Evolutionary conservation across 1,139 yeast genomes (phyloP).

Genomic region (Taphrina pruni): DNA sequence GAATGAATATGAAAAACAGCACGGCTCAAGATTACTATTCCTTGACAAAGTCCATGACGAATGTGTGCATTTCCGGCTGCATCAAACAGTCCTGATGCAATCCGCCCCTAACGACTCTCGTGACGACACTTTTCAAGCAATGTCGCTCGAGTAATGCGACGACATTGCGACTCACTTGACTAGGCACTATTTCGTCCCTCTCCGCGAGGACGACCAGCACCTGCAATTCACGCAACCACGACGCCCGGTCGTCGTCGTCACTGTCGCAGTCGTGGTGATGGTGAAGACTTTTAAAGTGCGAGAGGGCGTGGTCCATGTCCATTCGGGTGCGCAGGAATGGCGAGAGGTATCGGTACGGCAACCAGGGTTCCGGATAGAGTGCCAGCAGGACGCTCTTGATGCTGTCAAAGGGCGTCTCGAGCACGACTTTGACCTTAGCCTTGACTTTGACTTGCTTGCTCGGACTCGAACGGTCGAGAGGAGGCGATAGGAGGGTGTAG

Average conservation of each 20-base stretch:
- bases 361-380: conserved; percentile 37
- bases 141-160: background rate
- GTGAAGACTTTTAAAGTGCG: background rate
- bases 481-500: background rate
- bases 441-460: too few relatives aligned
- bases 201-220: conserved; percentile 5
- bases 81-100: conserved; percentile 20
- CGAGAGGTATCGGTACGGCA: conserved; percentile 37
- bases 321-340: conserved; percentile 27
- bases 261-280: background rate
- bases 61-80: background rate
- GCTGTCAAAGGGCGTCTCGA: conserved; percentile 36
- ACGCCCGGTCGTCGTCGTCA: too few relatives aligned
- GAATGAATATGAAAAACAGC: background rate
- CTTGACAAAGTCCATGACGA: conserved; percentile 8
- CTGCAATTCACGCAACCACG: background rate
- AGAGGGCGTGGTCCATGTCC: conserved; percentile 22
- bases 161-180: background rate
- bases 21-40: background rate
- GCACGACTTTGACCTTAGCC: conserved; percentile 15
- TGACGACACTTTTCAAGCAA: background rate
- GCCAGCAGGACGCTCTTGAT: conserved; percentile 12
- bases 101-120: background rate
- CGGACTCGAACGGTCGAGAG: background rate
- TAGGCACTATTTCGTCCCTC: conserved; percentile 19